phyloP scores from a whole-genome alignment of 192 early-diverging fungal species.

The Entrophospora sp. region DNA sequence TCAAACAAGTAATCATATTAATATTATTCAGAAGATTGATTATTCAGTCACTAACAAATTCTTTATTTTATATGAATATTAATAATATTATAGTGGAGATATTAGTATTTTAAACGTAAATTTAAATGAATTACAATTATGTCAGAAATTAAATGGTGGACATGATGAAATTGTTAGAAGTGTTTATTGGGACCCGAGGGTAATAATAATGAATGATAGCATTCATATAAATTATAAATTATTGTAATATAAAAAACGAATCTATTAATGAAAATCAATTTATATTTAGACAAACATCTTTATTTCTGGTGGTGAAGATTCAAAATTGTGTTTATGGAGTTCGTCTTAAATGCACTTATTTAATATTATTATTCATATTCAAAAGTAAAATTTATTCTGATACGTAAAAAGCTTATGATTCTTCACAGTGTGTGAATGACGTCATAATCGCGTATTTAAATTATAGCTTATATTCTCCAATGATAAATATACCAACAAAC shows the following conservation, averaged over 20 bases:
- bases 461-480: too few species aligned
- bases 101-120: constrained; percentile 76
- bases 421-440: too few species aligned
- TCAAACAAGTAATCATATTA: constrained; percentile 46
- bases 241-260: background rate
- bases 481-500: too few species aligned
- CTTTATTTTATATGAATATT: background rate
- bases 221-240: background rate
- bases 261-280: background rate
- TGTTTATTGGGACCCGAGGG: constrained; percentile 59
- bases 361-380: too few species aligned
- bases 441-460: too few species aligned
- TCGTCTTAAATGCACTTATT: too few species aligned
- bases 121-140: constrained; percentile 61
- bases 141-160: constrained; percentile 65
- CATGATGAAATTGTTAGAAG: constrained; percentile 84
- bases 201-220: constrained; percentile 22
- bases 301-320: constrained; percentile 75
- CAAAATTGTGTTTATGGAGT: constrained; percentile 63
- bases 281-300: constrained; percentile 23
- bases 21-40: too few species aligned
- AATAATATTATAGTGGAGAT: constrained; percentile 47
- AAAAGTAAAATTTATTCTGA: too few species aligned
- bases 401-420: too few species aligned
- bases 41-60: background rate